Evolutionary conservation across 2,329 filamentous ascomycete genomes (phyloP), one percentile per base, ranked within the genome.

Genomic region (Lizonia empirigonia): DNA sequence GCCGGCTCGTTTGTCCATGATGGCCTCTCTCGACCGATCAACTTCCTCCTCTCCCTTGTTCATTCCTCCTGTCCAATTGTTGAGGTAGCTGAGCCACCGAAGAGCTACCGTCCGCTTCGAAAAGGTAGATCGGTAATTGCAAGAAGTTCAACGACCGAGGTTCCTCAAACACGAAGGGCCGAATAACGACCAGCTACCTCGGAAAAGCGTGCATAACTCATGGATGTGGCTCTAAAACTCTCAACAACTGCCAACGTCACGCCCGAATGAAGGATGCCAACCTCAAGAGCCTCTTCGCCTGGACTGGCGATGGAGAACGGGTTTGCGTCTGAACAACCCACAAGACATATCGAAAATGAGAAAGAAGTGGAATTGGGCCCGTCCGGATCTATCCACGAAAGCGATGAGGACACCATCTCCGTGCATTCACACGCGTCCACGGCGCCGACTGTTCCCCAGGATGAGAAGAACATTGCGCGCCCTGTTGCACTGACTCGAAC

Each of bases 401-500:
- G 42, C 36, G 30, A 44, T 2, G 38, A 44, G 4, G 44, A 53
- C 33, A 35, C 32, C 27, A 35, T 40, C 7, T 53, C 50, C 5
- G 42, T 44, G 18, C 44, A 48, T 22, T 71, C 64, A 7, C 59
- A 57, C 20, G 52, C 62, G 18, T 63, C 65, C 12, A 65, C 60
- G 5, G 44, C 23, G 47, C 57, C 27, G 44, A 48, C 51, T 46
- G 41, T 45, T 44, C 59, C 63, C 49, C 58, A 71, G 61, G 46
- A 45, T 2, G 41, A 48, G 6, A 38, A 53, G 42, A 40, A 40
- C 34, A 35, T 18, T 27, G 24, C 50, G 7, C 55, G 50, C 4
- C 67, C 68, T 32, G 47, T 36, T 3, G 56, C 60, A 4, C 46
- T 71, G 10, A 55, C 64, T 15, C 52, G 63, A 47, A 69, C 71